Percentiles rank a stretch among this genome's conserved stretches.
Conservation (phyloP, 1,284 basidiomycete genomes). For the Cystobasidium slooffiae region DNA sequence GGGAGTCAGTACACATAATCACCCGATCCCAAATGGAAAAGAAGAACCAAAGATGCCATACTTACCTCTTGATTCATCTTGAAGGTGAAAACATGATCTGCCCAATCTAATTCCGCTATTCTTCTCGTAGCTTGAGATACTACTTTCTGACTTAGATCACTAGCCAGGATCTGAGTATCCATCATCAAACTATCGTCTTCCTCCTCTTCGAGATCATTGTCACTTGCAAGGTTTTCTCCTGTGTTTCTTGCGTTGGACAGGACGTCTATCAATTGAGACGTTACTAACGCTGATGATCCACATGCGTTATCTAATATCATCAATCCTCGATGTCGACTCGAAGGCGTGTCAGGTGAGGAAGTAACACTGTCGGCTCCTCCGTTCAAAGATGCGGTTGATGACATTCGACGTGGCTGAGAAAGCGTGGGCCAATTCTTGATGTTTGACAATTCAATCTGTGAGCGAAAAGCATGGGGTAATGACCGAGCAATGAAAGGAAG, state of each 20-base stretch:
- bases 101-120: constrained; percentile 17
- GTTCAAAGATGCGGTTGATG: neutral
- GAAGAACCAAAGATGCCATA: neutral
- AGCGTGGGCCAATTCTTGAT: neutral
- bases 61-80: constrained; percentile 38
- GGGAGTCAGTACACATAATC: neutral
- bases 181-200: neutral
- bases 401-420: neutral
- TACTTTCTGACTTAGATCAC: constrained; percentile 16
- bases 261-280: constrained; percentile 10
- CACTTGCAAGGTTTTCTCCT: no score
- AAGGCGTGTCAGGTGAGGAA: neutral
- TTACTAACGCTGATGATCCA: constrained; percentile 33
- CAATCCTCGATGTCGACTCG: neutral
- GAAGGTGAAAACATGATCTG: constrained; percentile 37
- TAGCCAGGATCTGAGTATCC: constrained; percentile 34
- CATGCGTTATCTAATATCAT: constrained; percentile 42
- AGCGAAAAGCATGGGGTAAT: neutral
- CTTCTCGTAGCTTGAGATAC: constrained; percentile 23
- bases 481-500: neutral
- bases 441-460: constrained; percentile 16
- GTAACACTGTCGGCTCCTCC: neutral
- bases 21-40: neutral
- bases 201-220: no score
- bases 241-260: neutral